Evolutionary conservation across 176 grass and related monocot species (phyloP).

Genomic region (Secale cereale): DNA sequence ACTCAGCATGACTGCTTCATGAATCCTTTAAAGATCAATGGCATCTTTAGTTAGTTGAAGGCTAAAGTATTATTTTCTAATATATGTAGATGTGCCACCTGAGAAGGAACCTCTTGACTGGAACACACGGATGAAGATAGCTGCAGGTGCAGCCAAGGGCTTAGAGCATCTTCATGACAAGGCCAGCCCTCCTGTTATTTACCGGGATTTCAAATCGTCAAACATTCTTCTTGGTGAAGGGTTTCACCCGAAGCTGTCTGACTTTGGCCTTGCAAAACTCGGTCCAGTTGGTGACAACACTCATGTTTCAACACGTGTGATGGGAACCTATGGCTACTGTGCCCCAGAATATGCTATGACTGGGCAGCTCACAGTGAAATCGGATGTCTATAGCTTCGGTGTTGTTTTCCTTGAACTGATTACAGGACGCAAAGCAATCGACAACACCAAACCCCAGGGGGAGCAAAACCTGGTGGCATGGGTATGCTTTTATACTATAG

Average conservation of each 20-base stretch:
- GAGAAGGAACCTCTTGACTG: slow-evolving; percentile 86
- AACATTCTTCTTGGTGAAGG: slow-evolving; percentile 90
- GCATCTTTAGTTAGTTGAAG: neutral
- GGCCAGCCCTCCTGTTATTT: slow-evolving; percentile 83
- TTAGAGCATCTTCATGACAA: slow-evolving; percentile 92
- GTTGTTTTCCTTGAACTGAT: slow-evolving; percentile 93
- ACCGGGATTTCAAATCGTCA: slow-evolving; percentile 87
- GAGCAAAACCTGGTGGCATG: slow-evolving; percentile 94
- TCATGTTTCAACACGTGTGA: slow-evolving; percentile 87
- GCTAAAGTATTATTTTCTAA: neutral
- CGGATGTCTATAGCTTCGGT: slow-evolving; percentile 89
- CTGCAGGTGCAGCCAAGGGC: slow-evolving; percentile 88
- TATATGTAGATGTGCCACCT: slow-evolving; percentile 61
- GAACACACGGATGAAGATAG: slow-evolving; percentile 93
- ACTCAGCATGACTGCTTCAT: slow-evolving; percentile 6
- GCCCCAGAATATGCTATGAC: slow-evolving; percentile 97
- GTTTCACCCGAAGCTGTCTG: slow-evolving; percentile 79
- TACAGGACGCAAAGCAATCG: slow-evolving; percentile 84
- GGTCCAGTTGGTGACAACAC: slow-evolving; percentile 94
- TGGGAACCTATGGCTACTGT: slow-evolving; percentile 93
- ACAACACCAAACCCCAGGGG: slow-evolving; percentile 59
- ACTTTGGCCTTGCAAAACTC: slow-evolving; percentile 89
- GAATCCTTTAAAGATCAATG: neutral
- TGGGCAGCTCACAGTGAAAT: slow-evolving; percentile 83
- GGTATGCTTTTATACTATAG: slow-evolving; percentile 45